Conservation (phyloP, 2,329 filamentous ascomycete genomes). For the Cladosporium colombiae region DNA sequence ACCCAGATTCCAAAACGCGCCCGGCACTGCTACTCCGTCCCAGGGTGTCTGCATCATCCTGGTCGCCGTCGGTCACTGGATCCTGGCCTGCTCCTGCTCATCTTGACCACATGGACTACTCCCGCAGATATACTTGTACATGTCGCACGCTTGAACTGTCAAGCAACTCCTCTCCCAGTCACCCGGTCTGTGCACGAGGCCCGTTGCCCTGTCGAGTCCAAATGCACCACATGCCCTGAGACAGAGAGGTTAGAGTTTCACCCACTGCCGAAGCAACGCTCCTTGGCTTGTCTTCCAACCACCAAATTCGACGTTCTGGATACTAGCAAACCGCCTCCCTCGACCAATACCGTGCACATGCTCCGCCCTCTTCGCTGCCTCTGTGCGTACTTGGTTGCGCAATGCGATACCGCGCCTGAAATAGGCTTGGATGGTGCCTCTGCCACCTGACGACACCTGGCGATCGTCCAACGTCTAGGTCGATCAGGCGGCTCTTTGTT, state of each 20-base stretch:
- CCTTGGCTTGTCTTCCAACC: background rate
- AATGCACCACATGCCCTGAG: conserved; percentile 2
- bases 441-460: conserved; percentile 7
- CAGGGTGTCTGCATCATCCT: background rate
- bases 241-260: conserved; percentile 18
- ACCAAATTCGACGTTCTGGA: conserved; percentile 10
- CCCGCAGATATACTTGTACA: conserved; percentile 6
- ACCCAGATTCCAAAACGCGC: conserved; percentile 14
- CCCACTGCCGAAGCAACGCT: conserved; percentile 1
- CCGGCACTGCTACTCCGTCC: conserved; percentile 1
- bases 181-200: conserved; percentile 14
- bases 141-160: background rate
- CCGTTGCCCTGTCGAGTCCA: conserved; percentile 12
- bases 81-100: conserved; percentile 12
- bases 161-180: background rate
- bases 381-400: background rate
- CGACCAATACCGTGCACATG: background rate
- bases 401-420: conserved; percentile 6
- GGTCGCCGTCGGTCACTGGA: conserved; percentile 15
- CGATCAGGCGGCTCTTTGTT: conserved; percentile 18
- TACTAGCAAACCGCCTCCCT: background rate
- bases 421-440: conserved; percentile 18
- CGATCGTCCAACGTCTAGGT: conserved; percentile 1
- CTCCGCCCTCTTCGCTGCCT: background rate
- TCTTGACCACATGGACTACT: conserved; percentile 10